Evolutionary conservation across 306 rosid genomes (phyloP), one percentile per base, ranked within the genome.

Genomic region (Quercus aquifolioides): DNA sequence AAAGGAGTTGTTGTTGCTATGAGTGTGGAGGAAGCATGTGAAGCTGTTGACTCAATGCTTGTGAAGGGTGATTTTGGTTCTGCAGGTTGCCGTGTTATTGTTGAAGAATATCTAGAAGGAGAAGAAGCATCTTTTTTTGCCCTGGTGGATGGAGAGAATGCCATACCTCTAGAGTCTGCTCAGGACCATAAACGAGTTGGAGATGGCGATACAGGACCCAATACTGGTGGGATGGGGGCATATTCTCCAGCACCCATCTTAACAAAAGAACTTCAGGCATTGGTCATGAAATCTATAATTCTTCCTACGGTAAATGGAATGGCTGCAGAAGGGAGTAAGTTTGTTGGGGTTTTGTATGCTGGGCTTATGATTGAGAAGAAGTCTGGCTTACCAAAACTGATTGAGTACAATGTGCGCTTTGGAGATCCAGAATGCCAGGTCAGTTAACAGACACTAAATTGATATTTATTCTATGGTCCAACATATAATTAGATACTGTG

Each of bases 361-460:
- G 99, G 98, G 43, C 98, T 95, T 76, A 95, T 95, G 98, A 91
- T 95, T 74, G 98, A 95, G 90, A 90, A 89, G 88, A 91, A 88
- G 82, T 91, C 98, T 73, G 97, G 99, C 85, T 75, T 87, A 85
- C 99, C 98, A 10, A 95, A 95, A 82, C 88, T 95, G 74, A 95
- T 95, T 4, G 99, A 93, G 87, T 95, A 95, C 84, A 95, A 95
- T 52, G 98, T 95, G 68, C 96, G 99, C 56, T 92, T 95, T 79
- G 99, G 99, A n/a, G 97, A 95, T 87, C 99, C 99, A 1, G 99
- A 95, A 85, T 95, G 99, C 74, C 98, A 93, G 97, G 98, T 94
- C 69, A 74, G 95, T 89, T 46, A 56, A 69, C 65, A 70, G 78
- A 28, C 60, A 33, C 54, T 15, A 20, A 3, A 11, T 81, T 79